Conservation (phyloP, 2,329 filamentous ascomycete species). For the Hypoxylon sp. region DNA sequence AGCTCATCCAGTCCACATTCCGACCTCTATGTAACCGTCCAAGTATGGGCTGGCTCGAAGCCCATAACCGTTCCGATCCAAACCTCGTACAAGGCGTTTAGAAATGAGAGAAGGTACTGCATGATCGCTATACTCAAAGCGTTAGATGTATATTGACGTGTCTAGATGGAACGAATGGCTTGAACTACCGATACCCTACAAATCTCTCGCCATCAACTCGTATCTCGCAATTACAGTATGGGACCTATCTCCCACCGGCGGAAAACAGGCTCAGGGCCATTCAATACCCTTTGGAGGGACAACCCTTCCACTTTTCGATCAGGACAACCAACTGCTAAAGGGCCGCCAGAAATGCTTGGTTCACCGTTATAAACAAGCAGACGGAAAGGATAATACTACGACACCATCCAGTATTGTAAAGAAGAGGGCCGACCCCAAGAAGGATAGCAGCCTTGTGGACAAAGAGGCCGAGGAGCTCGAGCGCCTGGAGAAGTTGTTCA, state of each 20-base stretch:
- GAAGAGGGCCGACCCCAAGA: constrained; percentile 63
- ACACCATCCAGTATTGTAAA: constrained; percentile 78
- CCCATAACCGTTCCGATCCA: constrained; percentile 91
- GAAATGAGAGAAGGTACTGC: constrained; percentile 71
- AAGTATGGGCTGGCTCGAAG: constrained; percentile 96
- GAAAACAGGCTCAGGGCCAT: constrained; percentile 76
- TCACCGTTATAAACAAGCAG: constrained; percentile 83
- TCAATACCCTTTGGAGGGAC: constrained; percentile 94
- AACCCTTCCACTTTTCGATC: constrained; percentile 90
- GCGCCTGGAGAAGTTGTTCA: constrained; percentile 87
- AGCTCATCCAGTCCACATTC: constrained; percentile 72
- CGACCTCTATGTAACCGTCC: constrained; percentile 91
- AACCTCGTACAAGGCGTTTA: constrained; percentile 92
- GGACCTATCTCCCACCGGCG: constrained; percentile 88
- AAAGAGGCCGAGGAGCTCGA: constrained; percentile 87
- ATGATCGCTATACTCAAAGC: neutral
- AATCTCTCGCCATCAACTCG: constrained; percentile 82
- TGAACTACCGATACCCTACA: constrained; percentile 84
- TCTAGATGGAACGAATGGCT: constrained; percentile 96
- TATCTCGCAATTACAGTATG: constrained; percentile 93
- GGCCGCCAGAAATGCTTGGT: constrained; percentile 92
- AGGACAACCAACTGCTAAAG: constrained; percentile 89
- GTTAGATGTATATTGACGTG: constrained; percentile 30
- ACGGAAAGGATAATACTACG: constrained; percentile 82
- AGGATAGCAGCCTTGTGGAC: constrained; percentile 65